phyloP scores from a whole-genome alignment of 345 rosid genomes.

The Aquilaria sinensis region DNA sequence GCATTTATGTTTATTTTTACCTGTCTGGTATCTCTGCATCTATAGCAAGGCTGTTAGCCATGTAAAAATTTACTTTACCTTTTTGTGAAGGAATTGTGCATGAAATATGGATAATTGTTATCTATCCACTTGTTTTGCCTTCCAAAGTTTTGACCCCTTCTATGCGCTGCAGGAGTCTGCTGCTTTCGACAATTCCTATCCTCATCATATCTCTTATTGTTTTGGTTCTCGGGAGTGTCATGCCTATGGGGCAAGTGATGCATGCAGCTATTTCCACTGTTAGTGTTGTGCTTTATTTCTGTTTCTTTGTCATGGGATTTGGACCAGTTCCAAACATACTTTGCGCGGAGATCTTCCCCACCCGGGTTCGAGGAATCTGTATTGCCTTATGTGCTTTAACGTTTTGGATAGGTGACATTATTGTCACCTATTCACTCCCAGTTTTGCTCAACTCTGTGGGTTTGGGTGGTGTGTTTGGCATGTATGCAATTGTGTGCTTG shows the following conservation, averaged over 20 bases:
- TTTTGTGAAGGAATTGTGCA: not conserved
- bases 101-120: not conserved
- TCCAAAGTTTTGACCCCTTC: not conserved
- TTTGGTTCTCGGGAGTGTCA: conserved; percentile 50
- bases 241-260: conserved; percentile 41
- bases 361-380: conserved; percentile 86
- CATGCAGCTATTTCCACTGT: conserved; percentile 66
- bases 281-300: conserved; percentile 68
- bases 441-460: conserved; percentile 72
- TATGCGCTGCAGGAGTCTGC: conserved; percentile 59
- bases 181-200: conserved; percentile 72
- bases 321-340: conserved; percentile 96
- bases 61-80: too few relatives aligned
- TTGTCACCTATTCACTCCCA: conserved; percentile 84
- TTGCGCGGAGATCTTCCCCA: conserved; percentile 94
- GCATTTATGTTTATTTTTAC: too few relatives aligned
- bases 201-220: conserved; percentile 54
- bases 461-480: conserved; percentile 77
- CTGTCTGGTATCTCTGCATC: too few relatives aligned
- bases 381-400: conserved; percentile 85
- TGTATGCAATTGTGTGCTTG: conserved; percentile 65
- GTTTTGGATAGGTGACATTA: conserved; percentile 75
- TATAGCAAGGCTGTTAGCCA: not conserved
- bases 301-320: conserved; percentile 96
- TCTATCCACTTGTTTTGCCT: conserved; percentile 1